A percentile compares a stretch with the other conserved stretches of the same genome.
phyloP scores from a whole-genome alignment of 352 stramenopile species.

The Phytophthora ohioensis region DNA sequence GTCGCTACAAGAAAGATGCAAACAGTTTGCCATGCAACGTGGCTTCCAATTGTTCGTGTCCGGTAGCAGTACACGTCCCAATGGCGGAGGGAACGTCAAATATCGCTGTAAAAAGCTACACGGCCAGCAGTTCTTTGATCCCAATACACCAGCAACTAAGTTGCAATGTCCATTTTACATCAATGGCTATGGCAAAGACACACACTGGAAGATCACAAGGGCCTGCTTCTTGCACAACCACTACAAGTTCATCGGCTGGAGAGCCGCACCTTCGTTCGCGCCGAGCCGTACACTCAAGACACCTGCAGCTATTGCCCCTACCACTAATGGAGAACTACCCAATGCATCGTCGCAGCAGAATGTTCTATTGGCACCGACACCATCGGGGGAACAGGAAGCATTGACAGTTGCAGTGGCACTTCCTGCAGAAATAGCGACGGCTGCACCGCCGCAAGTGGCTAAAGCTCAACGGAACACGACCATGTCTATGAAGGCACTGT shows the following conservation, averaged over 20 bases:
- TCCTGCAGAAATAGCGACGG: conserved; percentile 6
- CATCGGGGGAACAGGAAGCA: background rate
- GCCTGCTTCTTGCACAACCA: conserved; percentile 85
- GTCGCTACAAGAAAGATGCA: conserved; percentile 77
- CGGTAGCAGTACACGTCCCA: conserved; percentile 67
- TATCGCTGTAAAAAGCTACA: conserved; percentile 87
- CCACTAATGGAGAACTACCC: conserved; percentile 1
- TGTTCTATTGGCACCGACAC: background rate
- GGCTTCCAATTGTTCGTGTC: conserved; percentile 81
- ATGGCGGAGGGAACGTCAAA: conserved; percentile 84
- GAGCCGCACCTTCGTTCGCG: conserved; percentile 23
- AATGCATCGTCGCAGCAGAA: conserved; percentile 2
- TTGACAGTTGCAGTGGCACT: background rate
- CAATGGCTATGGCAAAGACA: conserved; percentile 77
- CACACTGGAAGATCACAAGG: conserved; percentile 77
- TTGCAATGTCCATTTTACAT: conserved; percentile 85
- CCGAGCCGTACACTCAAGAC: background rate
- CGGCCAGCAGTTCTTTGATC: conserved; percentile 81
- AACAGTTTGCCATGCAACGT: conserved; percentile 78
- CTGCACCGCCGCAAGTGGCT: conserved; percentile 1
- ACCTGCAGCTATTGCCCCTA: conserved; percentile 14
- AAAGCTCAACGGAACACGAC: conserved; percentile 79
- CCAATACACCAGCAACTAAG: conserved; percentile 51
- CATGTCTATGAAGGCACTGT: conserved; percentile 80
- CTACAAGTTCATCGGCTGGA: conserved; percentile 86